Conservation (phyloP, 208 protist species). For the Trypanosoma congolense region DNA sequence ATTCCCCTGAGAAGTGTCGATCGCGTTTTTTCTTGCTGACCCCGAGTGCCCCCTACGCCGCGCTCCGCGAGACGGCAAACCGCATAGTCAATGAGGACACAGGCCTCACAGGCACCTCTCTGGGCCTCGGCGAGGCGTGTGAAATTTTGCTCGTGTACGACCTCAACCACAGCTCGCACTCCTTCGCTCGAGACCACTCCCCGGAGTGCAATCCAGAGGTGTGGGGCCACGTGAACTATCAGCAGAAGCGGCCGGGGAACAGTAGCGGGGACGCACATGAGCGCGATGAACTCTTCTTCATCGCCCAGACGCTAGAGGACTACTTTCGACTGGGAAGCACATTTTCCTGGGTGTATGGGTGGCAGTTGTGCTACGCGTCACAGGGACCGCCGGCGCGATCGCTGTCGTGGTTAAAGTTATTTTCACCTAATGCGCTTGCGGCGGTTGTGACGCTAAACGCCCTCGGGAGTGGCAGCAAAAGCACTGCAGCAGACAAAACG, state of each 20-base stretch:
- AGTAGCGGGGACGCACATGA: not conserved
- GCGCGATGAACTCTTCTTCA: constrained; percentile 52
- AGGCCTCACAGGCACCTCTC: not conserved
- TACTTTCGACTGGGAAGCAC: constrained; percentile 53
- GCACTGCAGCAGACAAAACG: not conserved
- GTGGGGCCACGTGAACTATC: constrained; percentile 17
- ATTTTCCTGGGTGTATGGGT: constrained; percentile 74
- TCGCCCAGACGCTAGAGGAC: constrained; percentile 43
- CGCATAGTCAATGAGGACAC: not conserved
- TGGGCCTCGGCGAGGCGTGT: constrained; percentile 18
- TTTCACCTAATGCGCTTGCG: constrained; percentile 21
- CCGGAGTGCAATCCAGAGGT: constrained; percentile 9
- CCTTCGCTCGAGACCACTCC: not conserved
- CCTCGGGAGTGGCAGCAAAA: not conserved
- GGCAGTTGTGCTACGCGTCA: constrained; percentile 64
- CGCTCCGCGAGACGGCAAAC: constrained; percentile 4
- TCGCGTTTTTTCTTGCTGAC: constrained; percentile 16
- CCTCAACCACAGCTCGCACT: not conserved
- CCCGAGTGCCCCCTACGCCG: constrained; percentile 10
- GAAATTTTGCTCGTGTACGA: constrained; percentile 20
- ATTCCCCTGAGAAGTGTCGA: not conserved
- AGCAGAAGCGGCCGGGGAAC: not conserved
- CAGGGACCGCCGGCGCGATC: constrained; percentile 38
- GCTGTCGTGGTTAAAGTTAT: constrained; percentile 42
- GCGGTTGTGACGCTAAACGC: constrained; percentile 4